Base-by-base conservation (phyloP, 1,284 basidiomycete species). In the Sporisorium exsertum region DNA sequence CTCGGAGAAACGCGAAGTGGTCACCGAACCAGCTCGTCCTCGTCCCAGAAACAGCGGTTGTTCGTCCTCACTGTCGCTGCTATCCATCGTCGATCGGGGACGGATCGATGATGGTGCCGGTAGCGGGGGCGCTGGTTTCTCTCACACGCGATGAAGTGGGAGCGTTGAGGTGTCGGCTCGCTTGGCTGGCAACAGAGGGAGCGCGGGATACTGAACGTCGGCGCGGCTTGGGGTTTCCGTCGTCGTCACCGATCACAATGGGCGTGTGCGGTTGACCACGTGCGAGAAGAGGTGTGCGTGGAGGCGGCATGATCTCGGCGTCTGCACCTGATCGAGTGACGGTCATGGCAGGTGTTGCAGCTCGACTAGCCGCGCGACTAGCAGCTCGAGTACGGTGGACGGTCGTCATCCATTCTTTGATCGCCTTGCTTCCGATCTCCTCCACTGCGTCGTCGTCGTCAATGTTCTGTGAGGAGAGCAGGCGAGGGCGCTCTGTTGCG, bases 211-310 rank as follows among this genome's bases (percentile, higher is more conserved):
- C 24, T n/a, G 32, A 7, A 2, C 33, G 43, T 10, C n/a, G 43
- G 26, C 26, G 40, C 9, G 26, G 22, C 9, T 16, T 40, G 29
- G 24, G 12, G 5, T 16, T 3, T n/a, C 15, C 35, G 10, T 49
- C 20, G 54, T 57, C 53, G 26, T 50, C 62, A 13, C n/a, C 40
- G 29, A 64, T 40, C 18, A 57, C 55, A 33, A 58, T 52, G 18
- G 62, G 62, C 20, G 37, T 20, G n/a, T 22, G 16, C 5, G 46
- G 9, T 45, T 32, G 35, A 10, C 33, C 12, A n/a, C 45, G 33
- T 13, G 24, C 24, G 10, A 49, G 22, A 42, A 56, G 20, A 5
- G 61, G 47, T 2, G 27, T 20, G n/a, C 53, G 35, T 24, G 60
- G 60, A 32, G 53, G 46, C 18, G 49, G 40, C 61, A 53, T 54